phyloP scores from a whole-genome alignment of 2,329 filamentous ascomycete species.

The Talaromyces funiculosus region DNA sequence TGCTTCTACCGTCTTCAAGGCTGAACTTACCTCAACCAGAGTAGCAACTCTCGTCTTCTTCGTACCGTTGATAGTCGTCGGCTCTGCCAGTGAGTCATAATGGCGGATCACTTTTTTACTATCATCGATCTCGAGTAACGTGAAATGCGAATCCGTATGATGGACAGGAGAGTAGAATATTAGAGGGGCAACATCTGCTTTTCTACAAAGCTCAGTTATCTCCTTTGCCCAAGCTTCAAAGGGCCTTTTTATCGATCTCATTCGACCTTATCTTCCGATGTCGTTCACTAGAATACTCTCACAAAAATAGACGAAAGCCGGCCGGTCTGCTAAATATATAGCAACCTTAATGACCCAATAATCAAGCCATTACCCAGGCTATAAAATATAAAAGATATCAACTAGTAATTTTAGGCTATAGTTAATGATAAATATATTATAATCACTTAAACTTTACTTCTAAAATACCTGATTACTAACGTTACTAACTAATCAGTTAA shows the following conservation, averaged over 20 bases:
- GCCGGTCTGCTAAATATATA: not conserved
- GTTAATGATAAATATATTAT: not conserved
- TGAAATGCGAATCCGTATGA: slow-evolving; percentile 19
- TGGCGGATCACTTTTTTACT: slow-evolving; percentile 20
- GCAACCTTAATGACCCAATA: not conserved
- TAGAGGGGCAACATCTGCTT: not conserved
- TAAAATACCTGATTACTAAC: slow-evolving; percentile 1
- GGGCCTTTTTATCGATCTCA: not conserved
- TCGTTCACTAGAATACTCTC: not conserved
- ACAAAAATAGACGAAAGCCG: not conserved
- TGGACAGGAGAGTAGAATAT: slow-evolving; percentile 8
- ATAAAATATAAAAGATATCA: not conserved
- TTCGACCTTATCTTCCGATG: not conserved
- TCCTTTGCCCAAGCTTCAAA: not conserved
- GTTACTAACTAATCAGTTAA: not conserved
- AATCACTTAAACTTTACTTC: too few species aligned
- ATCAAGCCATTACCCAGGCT: not conserved
- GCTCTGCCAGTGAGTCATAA: slow-evolving; percentile 20
- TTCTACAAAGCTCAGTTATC: not conserved
- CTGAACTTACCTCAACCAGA: not conserved
- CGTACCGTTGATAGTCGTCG: slow-evolving; percentile 15
- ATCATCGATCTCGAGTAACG: slow-evolving; percentile 24
- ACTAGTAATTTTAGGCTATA: not conserved
- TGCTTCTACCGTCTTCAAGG: not conserved
- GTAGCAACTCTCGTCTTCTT: not conserved